Evolutionary conservation across 495 filamentous ascomycete species (phyloP), one percentile per base, ranked within the genome.

Genomic region (Tetracladium marchalianum): DNA sequence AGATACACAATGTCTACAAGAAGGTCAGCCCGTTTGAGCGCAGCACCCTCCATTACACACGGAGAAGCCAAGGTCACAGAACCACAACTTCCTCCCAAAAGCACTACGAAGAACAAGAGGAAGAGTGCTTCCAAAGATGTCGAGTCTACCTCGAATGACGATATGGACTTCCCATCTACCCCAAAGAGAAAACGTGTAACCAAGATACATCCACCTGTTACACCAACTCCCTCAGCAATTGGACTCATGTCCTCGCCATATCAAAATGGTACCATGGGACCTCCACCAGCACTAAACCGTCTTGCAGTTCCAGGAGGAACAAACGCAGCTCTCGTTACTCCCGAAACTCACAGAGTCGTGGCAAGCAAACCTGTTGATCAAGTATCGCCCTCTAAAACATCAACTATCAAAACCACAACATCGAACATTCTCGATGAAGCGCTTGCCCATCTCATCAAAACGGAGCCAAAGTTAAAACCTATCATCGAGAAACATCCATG

Each of bases 271-370:
- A 52, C 49, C 27, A 37, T 46, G 36, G 39, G 51, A 39, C 62
- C 57, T 31, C 50, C 61, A 1, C 59, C 65, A 15, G 62, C 64
- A 8, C 53, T 71, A 38, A 62, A 61, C 41, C 66, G 72, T 11
- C 65, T 76, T 5, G 72, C 71, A 13, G 69, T 68, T 55, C 64
- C 70, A 17, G 62, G 64, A 59, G 66, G 62, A 49, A 70, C 71
- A 53, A 90, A 93, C 60, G 88, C 85, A 32, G 78, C 81, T 7
- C 75, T 96, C 39, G 66, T 86, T 13, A 90, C 88, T 0, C 86
- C 89, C 0, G 72, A 82, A 55, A 87, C 86, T 42, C 84, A 84
- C 11, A 75, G 78, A 27, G 62, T 85, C 39, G 66, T 84, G 39
- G 73, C 77, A 27, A 79, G 79, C 46, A 67, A 70, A 24, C 56